phyloP scores from a whole-genome alignment of 441 rosid species.

The Gossypium davidsonii region DNA sequence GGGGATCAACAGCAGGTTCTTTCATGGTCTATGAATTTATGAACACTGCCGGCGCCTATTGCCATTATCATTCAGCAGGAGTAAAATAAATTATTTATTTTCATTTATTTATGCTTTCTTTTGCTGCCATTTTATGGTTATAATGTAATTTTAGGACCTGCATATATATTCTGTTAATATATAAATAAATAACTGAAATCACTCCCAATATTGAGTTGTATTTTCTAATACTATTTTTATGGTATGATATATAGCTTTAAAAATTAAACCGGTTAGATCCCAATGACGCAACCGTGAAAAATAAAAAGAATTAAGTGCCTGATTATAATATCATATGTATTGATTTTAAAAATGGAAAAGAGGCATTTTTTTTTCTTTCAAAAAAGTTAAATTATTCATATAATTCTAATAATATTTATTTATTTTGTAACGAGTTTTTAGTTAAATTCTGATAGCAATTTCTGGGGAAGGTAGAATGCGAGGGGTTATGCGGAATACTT shows the following conservation, averaged over 20 bases:
- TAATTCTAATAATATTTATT: neutral
- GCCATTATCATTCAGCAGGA: conserved; percentile 3
- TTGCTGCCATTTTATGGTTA: neutral
- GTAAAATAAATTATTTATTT: conserved; percentile 11
- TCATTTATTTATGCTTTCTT: neutral
- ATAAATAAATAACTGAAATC: neutral
- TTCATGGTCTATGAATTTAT: conserved; percentile 22
- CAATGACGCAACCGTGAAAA: no score
- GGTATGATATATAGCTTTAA: neutral
- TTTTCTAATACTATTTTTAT: neutral
- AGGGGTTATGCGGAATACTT: no score
- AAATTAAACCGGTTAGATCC: no score
- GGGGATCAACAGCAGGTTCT: conserved; percentile 55
- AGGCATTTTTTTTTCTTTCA: neutral
- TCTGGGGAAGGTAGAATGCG: no score
- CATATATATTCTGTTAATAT: neutral
- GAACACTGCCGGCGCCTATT: neutral
- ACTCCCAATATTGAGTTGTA: neutral
- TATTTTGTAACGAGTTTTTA: neutral
- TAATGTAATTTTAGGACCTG: neutral
- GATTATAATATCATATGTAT: neutral
- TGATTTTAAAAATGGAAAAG: neutral
- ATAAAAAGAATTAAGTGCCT: no score
- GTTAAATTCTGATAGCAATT: neutral
- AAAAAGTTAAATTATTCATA: neutral